Evolutionary conservation across 2,329 filamentous ascomycete genomes (phyloP), one percentile per base, ranked within the genome.

Genomic region (Harringtonia lauricola): DNA sequence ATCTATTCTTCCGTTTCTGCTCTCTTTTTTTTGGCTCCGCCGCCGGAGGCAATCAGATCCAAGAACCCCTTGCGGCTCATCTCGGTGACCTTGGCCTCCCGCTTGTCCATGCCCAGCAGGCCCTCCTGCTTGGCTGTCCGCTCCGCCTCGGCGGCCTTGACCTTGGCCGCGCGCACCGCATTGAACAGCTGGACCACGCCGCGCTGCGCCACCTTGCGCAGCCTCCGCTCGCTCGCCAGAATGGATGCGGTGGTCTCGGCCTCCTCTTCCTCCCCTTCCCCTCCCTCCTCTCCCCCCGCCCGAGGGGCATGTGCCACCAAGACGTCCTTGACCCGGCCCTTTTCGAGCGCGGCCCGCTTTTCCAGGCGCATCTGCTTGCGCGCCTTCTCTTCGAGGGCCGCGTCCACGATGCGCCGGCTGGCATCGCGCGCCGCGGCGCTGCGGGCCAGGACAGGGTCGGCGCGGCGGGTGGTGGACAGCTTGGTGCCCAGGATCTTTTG

Each of bases 171-270:
- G 36, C 90, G 74, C 28, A 98, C 88, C 0, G 92, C 92, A 61
- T 96, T 95, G 66, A 98, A 98, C 46, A 98, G 70, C 69, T 90
- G 94, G 21, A 96, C 83, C 34, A 98, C 92, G 76, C 90, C 90
- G 43, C 87, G 76, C 64, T 95, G 87, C 36, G 89, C 89, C 39
- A 86, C 87, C 68, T 94, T 92, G 56, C 85, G 79, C 57, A 96
- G 62, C 50, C 78, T 71, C 65, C 81, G 83, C 69, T 96, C 90
- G 54, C 81, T 75, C 57, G 84, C 86, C 56, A 78, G 59, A 22
- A 75, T 71, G 49, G 73, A 67, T 15, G 65, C 65, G 22, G 73
- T 73, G 18, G 74, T 75, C 44, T 71, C 65, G 47, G 55, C 57
- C 31, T 57, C 57, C 7, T 55, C 55, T 21, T 55, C 58, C 58